Evolutionary conservation across 495 filamentous ascomycete genomes (phyloP), one percentile per base, ranked within the genome.

Genomic region (Lasiosphaeria ovina): DNA sequence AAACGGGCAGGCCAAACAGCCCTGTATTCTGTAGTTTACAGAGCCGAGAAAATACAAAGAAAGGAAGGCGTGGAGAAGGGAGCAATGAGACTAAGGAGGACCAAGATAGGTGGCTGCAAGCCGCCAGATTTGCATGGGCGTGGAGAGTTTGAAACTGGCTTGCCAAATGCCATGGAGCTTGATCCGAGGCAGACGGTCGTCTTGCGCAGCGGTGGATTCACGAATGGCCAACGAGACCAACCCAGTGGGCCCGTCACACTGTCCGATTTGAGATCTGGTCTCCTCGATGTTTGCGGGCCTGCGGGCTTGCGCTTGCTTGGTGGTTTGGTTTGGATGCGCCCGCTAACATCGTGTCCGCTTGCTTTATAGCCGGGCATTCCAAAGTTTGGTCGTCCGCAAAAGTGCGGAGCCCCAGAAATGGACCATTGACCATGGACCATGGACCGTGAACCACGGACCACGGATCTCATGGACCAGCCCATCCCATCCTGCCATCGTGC

Each of bases 61-160:
- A 44, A 59, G 36, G 38, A 33, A 36, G 35, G 35, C n/a, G 24
- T 6, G 31, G 32, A 32, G 31, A 10, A 32, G 47, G 51, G 44
- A 47, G 16, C 7, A 47, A 47, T 5, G 44, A 11, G 5, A 47
- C 4, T 5, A 5, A n/a, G 44, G 44, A 47, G 12, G 44, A n/a
- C 16, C 44, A 44, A 57, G 60, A 56, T 59, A 36, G 63, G 61
- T 51, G 55, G 56, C 63, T 54, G 45, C 33, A 45, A 40, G 45
- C 34, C 51, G 34, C 52, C 9, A 58, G 62, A 56, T n/a, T 42
- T 44, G 51, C 56, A 62, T 63, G 60, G 60, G 35, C 59, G 60
- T 57, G 53, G 62, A 50, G 55, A 53, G 61, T 56, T 63, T 64
- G 67, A 68, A 68, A 66, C 63, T 54, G 62, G 35, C 55, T 60